Base-by-base conservation (phyloP, 2,329 filamentous ascomycete genomes). In the Monosporascus sp. region DNA sequence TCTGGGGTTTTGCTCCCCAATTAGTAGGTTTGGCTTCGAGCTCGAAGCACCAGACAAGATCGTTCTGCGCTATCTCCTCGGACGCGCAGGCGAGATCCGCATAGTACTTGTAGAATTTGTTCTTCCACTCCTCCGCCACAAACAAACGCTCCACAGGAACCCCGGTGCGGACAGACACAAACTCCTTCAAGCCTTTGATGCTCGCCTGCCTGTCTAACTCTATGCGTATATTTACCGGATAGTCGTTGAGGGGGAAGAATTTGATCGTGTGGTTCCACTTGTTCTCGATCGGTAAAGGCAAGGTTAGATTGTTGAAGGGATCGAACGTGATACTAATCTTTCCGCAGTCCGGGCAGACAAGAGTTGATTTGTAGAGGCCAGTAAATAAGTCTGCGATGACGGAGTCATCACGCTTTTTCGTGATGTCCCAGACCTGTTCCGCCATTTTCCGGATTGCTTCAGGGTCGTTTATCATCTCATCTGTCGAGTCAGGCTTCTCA, bases 301-400 rank as follows among this genome's bases (percentile, higher is more conserved):
- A 76, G 0, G 94, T 97, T 55, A 99, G 74, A 60, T 95, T 94
- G 70, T 91, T 97, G 77, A 96, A 99, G 0, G 94, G 94, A 68
- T 99, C 94, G 66, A 99, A 99, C 0, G 94, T 97, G 63, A 99
- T 96, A 80, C 92, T 97, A 71, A 97, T 88, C 74, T 97, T 99
- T 62, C 87, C 81, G 69, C 94, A 99, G 7, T 81, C 82, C 0
- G 94, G 94, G 66, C 94, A 99, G 58, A 94, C 87, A 58, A 99
- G 81, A 0, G 93, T 97, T 45, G 95, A 97, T 74, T 97, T 97
- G 80, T 97, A 99, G 80, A 97, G 91, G 58, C 94, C 94, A 22
- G 91, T 95, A 70, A 99, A 99, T 11, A 99, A 79, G 67, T 99
- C 94, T 53, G 91, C 93, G 60, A 97, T 89, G 41, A 97, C 88